A percentile compares a stretch with the other conserved stretches of the same genome.
phyloP scores from a whole-genome alignment of 768 basidiomycete species.

The Pulveroboletus sp. region DNA sequence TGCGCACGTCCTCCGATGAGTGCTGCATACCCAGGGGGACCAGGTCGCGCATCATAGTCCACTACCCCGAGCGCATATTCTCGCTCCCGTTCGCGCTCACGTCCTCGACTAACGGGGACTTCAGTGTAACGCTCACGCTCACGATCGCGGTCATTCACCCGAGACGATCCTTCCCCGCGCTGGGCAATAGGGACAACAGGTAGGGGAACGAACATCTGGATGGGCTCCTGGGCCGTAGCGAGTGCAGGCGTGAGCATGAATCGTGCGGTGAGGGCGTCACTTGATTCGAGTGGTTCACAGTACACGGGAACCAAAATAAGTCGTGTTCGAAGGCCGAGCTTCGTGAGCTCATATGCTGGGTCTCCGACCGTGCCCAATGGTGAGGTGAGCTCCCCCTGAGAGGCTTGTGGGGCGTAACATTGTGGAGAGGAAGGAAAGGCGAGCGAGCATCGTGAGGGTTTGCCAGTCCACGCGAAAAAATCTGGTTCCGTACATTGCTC shows the following conservation, averaged over 20 bases:
- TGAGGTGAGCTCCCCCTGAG: constrained; percentile 8
- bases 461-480: constrained; percentile 22
- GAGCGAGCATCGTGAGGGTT: constrained; percentile 24
- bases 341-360: constrained; percentile 21
- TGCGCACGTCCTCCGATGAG: constrained; percentile 16
- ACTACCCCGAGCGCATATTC: constrained; percentile 23
- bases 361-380: constrained; percentile 16
- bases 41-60: constrained; percentile 20
- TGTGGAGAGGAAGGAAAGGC: constrained; percentile 21
- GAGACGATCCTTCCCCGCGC: neutral
- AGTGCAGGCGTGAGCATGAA: constrained; percentile 20
- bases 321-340: constrained; percentile 18
- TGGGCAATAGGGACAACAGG: neutral
- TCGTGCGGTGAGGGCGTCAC: constrained; percentile 11
- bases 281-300: constrained; percentile 18
- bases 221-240: constrained; percentile 15
- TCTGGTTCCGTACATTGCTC: constrained; percentile 18
- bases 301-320: constrained; percentile 21
- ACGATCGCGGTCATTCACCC: constrained; percentile 6
- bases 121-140: constrained; percentile 1
- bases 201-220: constrained; percentile 16
- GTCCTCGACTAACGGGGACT: constrained; percentile 2
- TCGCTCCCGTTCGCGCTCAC: constrained; percentile 6
- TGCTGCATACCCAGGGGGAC: constrained; percentile 20
- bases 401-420: constrained; percentile 12